These are phyloP conservation scores for Scheffersomyces insectosa DNA, from an alignment of 1,139 yeast genomes.

Conservation along the genomic window DNA sequence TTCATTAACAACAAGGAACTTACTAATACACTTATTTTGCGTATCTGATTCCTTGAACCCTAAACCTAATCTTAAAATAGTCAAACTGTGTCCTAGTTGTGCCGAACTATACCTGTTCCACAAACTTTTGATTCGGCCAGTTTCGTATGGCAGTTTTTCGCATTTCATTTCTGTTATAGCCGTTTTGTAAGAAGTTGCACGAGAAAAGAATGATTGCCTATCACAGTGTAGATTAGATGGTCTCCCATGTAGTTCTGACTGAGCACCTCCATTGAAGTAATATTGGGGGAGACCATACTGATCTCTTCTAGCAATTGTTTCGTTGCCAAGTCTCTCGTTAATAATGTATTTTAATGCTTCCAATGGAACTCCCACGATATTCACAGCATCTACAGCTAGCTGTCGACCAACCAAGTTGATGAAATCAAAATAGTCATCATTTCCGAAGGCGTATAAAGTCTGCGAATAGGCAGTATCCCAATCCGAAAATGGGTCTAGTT, in stretches of 20 bases:
- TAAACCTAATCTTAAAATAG: neutral
- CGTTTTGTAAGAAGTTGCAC: neutral
- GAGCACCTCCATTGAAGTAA: neutral
- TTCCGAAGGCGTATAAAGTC: neutral
- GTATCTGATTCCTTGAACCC: neutral
- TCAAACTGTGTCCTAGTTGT: neutral
- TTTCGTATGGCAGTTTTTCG: neutral
- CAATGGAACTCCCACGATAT: neutral
- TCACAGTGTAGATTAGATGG: neutral
- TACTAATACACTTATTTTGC: neutral
- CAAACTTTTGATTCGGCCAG: neutral
- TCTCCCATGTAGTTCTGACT: neutral
- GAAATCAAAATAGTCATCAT: neutral
- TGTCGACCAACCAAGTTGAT: neutral
- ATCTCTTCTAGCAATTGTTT: neutral
- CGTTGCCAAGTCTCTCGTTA: neutral
- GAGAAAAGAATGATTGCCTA: neutral
- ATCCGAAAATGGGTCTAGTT: neutral
- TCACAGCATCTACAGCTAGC: neutral
- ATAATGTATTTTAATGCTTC: neutral
- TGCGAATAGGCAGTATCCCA: neutral
- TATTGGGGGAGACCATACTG: neutral
- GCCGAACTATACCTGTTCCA: neutral
- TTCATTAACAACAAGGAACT: neutral
- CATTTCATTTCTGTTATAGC: neutral